These are phyloP conservation scores for Talaromyces liani DNA, from an alignment of 495 filamentous ascomycete species.

Conservation along the genomic window DNA sequence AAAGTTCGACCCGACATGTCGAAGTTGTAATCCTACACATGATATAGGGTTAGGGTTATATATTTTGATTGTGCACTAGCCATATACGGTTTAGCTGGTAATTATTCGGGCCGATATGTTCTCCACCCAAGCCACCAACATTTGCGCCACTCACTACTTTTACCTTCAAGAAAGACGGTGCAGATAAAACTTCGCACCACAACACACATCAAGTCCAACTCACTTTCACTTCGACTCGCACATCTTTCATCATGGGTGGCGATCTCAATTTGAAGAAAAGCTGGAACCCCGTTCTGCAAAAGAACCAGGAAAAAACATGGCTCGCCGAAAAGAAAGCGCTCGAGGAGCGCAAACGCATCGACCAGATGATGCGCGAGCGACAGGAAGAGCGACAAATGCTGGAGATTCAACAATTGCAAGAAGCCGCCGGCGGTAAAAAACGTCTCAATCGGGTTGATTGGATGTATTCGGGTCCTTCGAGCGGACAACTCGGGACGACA, in stretches of 20 bases:
- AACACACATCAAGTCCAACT: not conserved
- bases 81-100: not conserved
- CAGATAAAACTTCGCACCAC: not conserved
- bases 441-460: constrained; percentile 80
- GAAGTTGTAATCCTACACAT: not conserved
- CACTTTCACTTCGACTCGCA: not conserved
- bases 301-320: constrained; percentile 80
- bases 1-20: not conserved
- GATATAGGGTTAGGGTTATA: not conserved
- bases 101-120: not conserved
- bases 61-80: not conserved
- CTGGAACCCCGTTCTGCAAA: constrained; percentile 81
- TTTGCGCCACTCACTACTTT: not conserved
- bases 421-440: constrained; percentile 75
- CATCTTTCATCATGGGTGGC: constrained; percentile 62
- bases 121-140: not conserved
- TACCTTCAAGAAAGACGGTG: not conserved
- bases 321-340: constrained; percentile 87
- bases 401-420: constrained; percentile 84
- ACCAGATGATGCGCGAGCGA: constrained; percentile 81
- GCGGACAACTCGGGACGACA: constrained; percentile 68
- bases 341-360: constrained; percentile 86
- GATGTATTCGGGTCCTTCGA: constrained; percentile 90
- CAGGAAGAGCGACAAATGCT: constrained; percentile 90
- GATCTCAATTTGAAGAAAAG: constrained; percentile 92